Conservation (phyloP, 1,284 basidiomycete genomes). For the Sphagnurus paluster region DNA sequence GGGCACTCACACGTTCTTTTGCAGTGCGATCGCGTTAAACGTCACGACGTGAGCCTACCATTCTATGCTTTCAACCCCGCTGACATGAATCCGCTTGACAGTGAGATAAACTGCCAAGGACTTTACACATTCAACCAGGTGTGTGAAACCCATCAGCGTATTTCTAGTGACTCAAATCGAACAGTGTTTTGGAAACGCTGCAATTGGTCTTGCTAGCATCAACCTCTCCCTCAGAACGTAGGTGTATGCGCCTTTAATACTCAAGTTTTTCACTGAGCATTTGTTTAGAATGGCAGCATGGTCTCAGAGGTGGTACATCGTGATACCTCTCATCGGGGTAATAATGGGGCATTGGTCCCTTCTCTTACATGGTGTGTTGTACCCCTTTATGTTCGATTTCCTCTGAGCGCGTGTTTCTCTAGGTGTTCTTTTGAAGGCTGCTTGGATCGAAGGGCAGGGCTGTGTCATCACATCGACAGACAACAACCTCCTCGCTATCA, state of each 20-base stretch:
- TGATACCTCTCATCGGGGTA: constrained; percentile 52
- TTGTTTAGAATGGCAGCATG: constrained; percentile 64
- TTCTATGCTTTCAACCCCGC: not conserved
- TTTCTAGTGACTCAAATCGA: constrained; percentile 8
- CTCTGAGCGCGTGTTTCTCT: constrained; percentile 1
- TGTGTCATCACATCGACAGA: constrained; percentile 59
- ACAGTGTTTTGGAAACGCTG: constrained; percentile 59
- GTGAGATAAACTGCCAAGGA: constrained; percentile 63
- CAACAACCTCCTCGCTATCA: constrained; percentile 57
- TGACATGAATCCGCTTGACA: constrained; percentile 26
- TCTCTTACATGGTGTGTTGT: constrained; percentile 60
- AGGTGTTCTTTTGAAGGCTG: constrained; percentile 63
- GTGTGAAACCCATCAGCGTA: constrained; percentile 17
- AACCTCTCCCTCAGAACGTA: constrained; percentile 79
- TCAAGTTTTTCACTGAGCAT: constrained; percentile 8
- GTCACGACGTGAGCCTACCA: constrained; percentile 42
- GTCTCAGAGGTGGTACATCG: constrained; percentile 62
- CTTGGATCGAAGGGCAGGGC: constrained; percentile 46
- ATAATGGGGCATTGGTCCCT: constrained; percentile 79
- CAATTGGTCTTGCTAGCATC: constrained; percentile 75
- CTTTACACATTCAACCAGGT: constrained; percentile 77
- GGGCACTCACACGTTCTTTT: not conserved
- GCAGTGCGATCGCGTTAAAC: constrained; percentile 57
- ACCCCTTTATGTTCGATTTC: not conserved
- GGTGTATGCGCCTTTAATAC: constrained; percentile 25